These are phyloP conservation scores for Termitomyces titanicus DNA, from an alignment of 768 basidiomycete genomes.

Conservation along the genomic window DNA sequence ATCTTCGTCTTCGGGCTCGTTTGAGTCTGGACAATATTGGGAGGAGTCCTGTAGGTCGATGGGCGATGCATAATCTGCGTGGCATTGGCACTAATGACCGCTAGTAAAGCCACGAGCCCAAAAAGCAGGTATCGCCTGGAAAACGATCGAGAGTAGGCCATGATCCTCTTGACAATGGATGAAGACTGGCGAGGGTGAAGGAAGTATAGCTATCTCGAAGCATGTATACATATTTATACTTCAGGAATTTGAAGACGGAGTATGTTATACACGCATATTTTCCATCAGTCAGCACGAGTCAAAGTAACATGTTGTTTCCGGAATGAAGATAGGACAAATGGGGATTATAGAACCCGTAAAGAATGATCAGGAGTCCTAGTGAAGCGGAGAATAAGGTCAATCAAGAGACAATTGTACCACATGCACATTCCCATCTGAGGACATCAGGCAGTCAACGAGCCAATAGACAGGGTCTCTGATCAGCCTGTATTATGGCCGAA, in stretches of 20 bases:
- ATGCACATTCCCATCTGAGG: conserved; percentile 2
- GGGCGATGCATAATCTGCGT: conserved; percentile 57
- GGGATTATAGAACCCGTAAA: conserved; percentile 2
- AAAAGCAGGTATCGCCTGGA: conserved; percentile 25
- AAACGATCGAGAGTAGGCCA: conserved; percentile 10
- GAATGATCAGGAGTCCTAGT: neutral
- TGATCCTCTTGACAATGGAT: conserved; percentile 1
- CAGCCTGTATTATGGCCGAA: neutral
- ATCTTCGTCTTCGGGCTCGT: conserved; percentile 32
- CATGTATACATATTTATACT: conserved; percentile 15
- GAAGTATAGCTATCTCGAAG: neutral
- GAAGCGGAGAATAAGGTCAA: neutral
- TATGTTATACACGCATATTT: conserved; percentile 5
- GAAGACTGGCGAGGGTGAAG: neutral
- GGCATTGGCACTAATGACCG: conserved; percentile 25
- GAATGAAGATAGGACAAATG: conserved; percentile 13
- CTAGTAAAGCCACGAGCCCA: conserved; percentile 18
- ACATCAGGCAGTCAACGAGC: neutral
- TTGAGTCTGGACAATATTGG: conserved; percentile 29
- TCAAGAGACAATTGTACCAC: conserved; percentile 12
- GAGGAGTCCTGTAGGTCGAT: conserved; percentile 37
- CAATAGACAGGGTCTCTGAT: neutral
- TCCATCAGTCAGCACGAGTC: conserved; percentile 8
- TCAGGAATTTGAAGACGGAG: neutral
- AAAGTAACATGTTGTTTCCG: conserved; percentile 1